These are phyloP conservation scores for Hanseniaspora pseudoguilliermondii DNA, from an alignment of 805 yeast genomes.

Conservation along the genomic window DNA sequence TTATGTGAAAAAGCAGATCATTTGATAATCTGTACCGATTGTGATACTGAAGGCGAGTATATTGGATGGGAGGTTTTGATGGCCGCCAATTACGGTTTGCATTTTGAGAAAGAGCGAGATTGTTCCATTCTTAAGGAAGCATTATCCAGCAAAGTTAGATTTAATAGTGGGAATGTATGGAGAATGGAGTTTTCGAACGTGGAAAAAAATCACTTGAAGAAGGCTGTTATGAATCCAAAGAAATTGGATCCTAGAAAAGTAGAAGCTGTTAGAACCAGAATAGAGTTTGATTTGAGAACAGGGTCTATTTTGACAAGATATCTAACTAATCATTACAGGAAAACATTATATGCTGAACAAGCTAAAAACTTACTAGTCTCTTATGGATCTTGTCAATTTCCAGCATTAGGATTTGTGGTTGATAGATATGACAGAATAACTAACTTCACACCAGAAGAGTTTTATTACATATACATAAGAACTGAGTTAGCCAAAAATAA, in stretches of 20 bases:
- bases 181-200: constrained; percentile 82
- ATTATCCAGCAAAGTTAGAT: constrained; percentile 23
- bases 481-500: constrained; percentile 29
- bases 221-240: constrained; percentile 62
- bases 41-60: constrained; percentile 92
- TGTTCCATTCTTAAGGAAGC: not conserved
- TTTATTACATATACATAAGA: constrained; percentile 59
- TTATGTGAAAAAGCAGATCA: constrained; percentile 50
- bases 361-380: constrained; percentile 30
- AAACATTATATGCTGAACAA: constrained; percentile 16
- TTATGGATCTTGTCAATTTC: constrained; percentile 92
- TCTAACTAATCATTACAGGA: constrained; percentile 38
- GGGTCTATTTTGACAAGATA: constrained; percentile 84
- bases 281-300: constrained; percentile 76
- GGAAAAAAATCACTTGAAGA: constrained; percentile 57
- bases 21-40: constrained; percentile 95
- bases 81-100: constrained; percentile 43
- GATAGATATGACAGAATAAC: constrained; percentile 72
- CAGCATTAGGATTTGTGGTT: constrained; percentile 91
- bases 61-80: constrained; percentile 73
- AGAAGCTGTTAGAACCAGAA: constrained; percentile 73
- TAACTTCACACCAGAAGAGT: constrained; percentile 59
- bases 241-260: constrained; percentile 55
- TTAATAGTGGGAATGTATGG: constrained; percentile 40
- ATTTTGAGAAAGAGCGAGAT: constrained; percentile 19